Evolutionary conservation across 768 basidiomycete species (phyloP).

Genomic region (Boletus reticulatus): DNA sequence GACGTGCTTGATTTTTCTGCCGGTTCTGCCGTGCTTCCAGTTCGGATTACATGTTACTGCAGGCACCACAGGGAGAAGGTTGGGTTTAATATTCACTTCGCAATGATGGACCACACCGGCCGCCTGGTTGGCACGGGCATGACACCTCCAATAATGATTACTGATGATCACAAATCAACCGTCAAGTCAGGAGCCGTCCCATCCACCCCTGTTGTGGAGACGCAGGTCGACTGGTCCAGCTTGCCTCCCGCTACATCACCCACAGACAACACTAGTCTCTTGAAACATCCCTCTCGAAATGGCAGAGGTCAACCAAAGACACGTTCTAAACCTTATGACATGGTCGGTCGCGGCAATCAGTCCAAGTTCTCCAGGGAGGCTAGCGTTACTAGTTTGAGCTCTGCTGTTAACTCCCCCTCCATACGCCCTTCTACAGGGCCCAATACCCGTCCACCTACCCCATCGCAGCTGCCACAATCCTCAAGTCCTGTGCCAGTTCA

Average conservation of each 20-base stretch:
- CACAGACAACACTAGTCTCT: conserved; percentile 38
- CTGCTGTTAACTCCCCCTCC: conserved; percentile 45
- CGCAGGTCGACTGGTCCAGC: conserved; percentile 53
- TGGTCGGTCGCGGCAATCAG: conserved; percentile 28
- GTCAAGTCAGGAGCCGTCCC: conserved; percentile 27
- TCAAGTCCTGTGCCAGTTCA: conserved; percentile 12
- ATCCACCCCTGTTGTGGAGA: conserved; percentile 34
- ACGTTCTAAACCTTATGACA: conserved; percentile 72
- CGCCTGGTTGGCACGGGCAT: conserved; percentile 77
- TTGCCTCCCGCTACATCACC: conserved; percentile 21
- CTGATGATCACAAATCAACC: conserved; percentile 95
- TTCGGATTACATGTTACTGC: conserved; percentile 97
- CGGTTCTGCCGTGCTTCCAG: conserved; percentile 86
- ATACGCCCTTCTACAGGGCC: conserved; percentile 35
- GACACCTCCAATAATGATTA: conserved; percentile 95
- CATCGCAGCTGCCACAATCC: conserved; percentile 20
- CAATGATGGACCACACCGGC: conserved; percentile 77
- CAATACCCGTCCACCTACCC: conserved; percentile 31
- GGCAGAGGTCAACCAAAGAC: conserved; percentile 51
- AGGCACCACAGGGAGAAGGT: conserved; percentile 97
- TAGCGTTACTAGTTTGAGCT: conserved; percentile 50
- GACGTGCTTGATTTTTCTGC: conserved; percentile 86
- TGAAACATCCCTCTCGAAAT: conserved; percentile 44
- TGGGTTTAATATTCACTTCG: conserved; percentile 90
- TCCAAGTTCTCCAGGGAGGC: conserved; percentile 55